Evolutionary conservation across 257 asterid genomes (phyloP).

Genomic region (Linaria vulgaris): DNA sequence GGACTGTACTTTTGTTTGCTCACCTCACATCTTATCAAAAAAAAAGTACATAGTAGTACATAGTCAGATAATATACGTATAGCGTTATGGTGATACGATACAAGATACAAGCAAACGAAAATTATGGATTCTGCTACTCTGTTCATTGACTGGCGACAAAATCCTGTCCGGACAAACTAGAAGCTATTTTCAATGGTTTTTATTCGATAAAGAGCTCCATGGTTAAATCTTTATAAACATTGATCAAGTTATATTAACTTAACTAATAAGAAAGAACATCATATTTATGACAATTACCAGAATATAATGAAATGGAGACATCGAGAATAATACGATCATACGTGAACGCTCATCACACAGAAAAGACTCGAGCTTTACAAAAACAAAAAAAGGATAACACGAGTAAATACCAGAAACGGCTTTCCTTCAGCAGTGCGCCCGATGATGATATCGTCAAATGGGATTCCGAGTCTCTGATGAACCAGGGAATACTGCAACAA

Average conservation of each 20-base stretch:
- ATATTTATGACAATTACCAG: too few relatives aligned
- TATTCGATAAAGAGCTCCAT: neutral
- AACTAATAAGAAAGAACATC: too few relatives aligned
- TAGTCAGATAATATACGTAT: too few relatives aligned
- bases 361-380: neutral
- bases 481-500: slow-evolving; percentile 73
- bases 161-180: neutral
- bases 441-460: slow-evolving; percentile 52
- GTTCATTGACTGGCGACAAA: neutral
- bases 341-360: too few relatives aligned
- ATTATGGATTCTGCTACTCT: neutral
- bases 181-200: neutral
- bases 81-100: too few relatives aligned
- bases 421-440: slow-evolving; percentile 69
- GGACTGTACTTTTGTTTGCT: too few relatives aligned
- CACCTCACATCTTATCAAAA: too few relatives aligned
- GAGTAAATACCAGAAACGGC: slow-evolving; percentile 58
- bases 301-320: too few relatives aligned
- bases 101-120: slow-evolving; percentile 9
- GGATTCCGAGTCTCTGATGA: slow-evolving; percentile 57
- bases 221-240: neutral
- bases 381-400: neutral
- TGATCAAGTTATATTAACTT: too few relatives aligned
- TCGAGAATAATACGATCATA: too few relatives aligned
- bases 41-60: too few relatives aligned